Conservation (phyloP, 352 stramenopile genomes). For the Phytophthora tentaculata region DNA sequence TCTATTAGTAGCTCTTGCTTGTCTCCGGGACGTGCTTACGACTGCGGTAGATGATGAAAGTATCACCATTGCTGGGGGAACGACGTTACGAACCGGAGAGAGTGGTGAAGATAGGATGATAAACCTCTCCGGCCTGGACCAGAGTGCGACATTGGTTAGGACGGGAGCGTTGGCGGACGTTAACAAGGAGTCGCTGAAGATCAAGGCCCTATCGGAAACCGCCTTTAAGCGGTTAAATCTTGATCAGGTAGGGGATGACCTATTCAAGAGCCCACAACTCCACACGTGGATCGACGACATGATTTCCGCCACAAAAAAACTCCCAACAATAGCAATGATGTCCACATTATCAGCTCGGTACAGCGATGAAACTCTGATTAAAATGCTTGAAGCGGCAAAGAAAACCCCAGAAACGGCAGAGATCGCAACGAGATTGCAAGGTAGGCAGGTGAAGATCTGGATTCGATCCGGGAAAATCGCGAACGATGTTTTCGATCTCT, state of each 20-base stretch:
- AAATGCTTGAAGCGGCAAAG: not conserved
- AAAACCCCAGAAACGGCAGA: not conserved
- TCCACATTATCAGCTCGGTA: not conserved
- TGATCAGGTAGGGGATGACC: not conserved
- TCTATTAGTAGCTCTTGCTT: not conserved
- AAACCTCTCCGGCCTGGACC: not conserved
- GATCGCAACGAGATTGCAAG: not conserved
- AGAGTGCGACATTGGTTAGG: not conserved
- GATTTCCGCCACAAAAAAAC: not conserved
- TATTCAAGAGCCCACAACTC: not conserved
- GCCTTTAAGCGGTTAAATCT: not conserved
- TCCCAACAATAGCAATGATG: not conserved
- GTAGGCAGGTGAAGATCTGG: not conserved
- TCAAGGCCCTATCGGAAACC: not conserved
- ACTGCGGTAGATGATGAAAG: not conserved
- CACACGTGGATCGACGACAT: not conserved
- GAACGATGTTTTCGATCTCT: slow-evolving; percentile 1
- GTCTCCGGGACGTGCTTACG: not conserved
- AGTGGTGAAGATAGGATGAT: not conserved
- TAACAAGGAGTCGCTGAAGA: not conserved
- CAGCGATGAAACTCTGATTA: not conserved
- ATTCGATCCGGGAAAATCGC: not conserved
- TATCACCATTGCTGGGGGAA: not conserved
- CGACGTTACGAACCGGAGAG: no score
- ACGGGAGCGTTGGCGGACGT: not conserved